Evolutionary conservation across 768 basidiomycete genomes (phyloP), one percentile per base, ranked within the genome.

Genomic region (Erythrobasidium yunnanense): DNA sequence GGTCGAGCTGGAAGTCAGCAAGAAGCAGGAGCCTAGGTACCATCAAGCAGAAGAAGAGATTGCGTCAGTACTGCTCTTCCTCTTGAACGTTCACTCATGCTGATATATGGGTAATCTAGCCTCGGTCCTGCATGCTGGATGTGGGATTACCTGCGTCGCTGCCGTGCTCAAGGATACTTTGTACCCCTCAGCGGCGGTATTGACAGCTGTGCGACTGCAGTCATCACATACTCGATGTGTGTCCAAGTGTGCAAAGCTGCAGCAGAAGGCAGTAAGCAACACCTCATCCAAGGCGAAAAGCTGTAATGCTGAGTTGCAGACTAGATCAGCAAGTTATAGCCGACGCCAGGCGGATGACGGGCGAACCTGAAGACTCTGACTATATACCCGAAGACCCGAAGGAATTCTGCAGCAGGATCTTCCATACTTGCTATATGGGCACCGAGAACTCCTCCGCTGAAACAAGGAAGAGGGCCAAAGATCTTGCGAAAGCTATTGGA

Each of bases 341-440:
- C 1, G 95, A 99, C 75, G 93, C 92, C 0, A 80, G 91, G 29
- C 83, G 92, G 47, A 91, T 99, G 65, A 83, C 81, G 0, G 90
- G 92, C 2, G 89, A 93, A 74, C 80, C 85, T 0, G 84, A 84
- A 58, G 84, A 82, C 66, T 93, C 92, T 1, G 77, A 77, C 1
- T 97, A 96, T 74, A 72, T 90, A 27, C 93, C 95, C 0, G 81
- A 83, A 0, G 91, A 99, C 75, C 84, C 92, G 0, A 83, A 81
- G 50, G 95, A 97, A 74, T 90, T 96, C 71, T 83, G 84, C 27
- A 80, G 79, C 57, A 81, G 90, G 25, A 85, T 97, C 58, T 93
- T 99, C 79, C 92, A 97, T 76, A 93, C 92, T 0, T 95, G 90
- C 76, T 99, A 93, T 77, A 97, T 99, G 95, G 93, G 93, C 4